Conservation (phyloP, 1,139 yeast genomes). For the Yamadazyma diospyri region DNA sequence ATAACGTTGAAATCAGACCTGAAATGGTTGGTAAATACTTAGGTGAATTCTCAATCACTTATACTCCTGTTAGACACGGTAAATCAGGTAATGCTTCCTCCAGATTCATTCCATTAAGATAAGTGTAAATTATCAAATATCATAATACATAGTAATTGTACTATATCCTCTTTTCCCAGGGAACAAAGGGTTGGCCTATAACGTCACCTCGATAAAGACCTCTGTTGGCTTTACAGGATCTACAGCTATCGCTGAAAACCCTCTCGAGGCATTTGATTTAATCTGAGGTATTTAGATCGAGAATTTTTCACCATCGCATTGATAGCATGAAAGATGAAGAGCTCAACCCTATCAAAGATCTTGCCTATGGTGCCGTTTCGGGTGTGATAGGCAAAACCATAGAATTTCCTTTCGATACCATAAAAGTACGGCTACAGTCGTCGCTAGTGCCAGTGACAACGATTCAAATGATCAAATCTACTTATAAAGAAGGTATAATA, state of each 20-base stretch:
- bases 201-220: no score
- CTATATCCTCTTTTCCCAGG: background rate
- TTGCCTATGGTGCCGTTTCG: constrained; percentile 50
- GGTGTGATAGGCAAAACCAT: constrained; percentile 83
- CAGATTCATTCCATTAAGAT: constrained; percentile 70
- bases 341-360: constrained; percentile 31
- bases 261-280: background rate
- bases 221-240: no score
- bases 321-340: background rate
- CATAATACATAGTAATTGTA: constrained; percentile 5
- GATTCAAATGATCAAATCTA: constrained; percentile 55
- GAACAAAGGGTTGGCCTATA: no score
- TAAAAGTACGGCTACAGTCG: constrained; percentile 85
- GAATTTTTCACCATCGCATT: background rate
- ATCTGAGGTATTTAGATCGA: background rate
- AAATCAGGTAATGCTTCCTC: constrained; percentile 96
- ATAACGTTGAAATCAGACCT: constrained; percentile 98
- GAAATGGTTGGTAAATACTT: constrained; percentile 99
- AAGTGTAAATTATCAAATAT: constrained; percentile 12
- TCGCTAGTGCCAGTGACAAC: constrained; percentile 45
- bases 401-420: constrained; percentile 91
- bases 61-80: constrained; percentile 99
- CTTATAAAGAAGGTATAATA: constrained; percentile 67
- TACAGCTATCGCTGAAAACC: no score
- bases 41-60: constrained; percentile 99